Percentiles rank a stretch among this genome's conserved stretches.
These are phyloP conservation scores for Thraustotheca clavata DNA, from an alignment of 352 stramenopile species.

Conservation along the genomic window DNA sequence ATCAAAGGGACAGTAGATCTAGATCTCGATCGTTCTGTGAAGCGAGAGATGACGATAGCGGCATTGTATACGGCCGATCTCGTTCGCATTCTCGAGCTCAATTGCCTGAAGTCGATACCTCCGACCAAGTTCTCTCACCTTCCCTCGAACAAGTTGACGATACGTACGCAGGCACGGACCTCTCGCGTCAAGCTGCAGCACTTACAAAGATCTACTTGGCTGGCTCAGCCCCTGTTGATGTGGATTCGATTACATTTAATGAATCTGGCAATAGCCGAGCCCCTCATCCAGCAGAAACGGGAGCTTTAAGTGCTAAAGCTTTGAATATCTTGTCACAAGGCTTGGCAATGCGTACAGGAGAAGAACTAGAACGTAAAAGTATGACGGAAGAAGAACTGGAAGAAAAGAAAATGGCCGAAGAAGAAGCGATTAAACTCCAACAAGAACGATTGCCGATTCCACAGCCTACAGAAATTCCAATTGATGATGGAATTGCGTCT, in stretches of 20 bases:
- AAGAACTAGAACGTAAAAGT: slow-evolving; percentile 30
- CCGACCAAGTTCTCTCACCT: neutral
- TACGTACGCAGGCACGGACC: slow-evolving; percentile 26
- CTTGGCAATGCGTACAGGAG: slow-evolving; percentile 30
- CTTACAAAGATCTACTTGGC: slow-evolving; percentile 81
- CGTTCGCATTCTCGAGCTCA: slow-evolving; percentile 31
- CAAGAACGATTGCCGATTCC: slow-evolving; percentile 56
- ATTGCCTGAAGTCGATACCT: slow-evolving; percentile 29
- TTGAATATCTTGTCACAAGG: slow-evolving; percentile 69
- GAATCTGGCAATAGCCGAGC: slow-evolving; percentile 54
- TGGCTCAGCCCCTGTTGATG: slow-evolving; percentile 68
- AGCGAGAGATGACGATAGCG: slow-evolving; percentile 24
- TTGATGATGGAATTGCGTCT: neutral
- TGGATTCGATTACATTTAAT: slow-evolving; percentile 43
- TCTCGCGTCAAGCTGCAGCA: slow-evolving; percentile 57
- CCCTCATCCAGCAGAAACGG: slow-evolving; percentile 44
- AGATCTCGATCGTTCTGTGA: slow-evolving; percentile 74
- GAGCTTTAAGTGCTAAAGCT: slow-evolving; percentile 61
- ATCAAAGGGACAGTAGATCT: slow-evolving; percentile 51
- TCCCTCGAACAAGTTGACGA: slow-evolving; percentile 24
- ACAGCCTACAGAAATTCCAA: neutral
- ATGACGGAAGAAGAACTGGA: slow-evolving; percentile 66
- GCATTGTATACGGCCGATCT: slow-evolving; percentile 5
- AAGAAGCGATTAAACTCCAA: slow-evolving; percentile 77
- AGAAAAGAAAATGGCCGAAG: slow-evolving; percentile 83